Percentiles rank a stretch among this genome's conserved stretches.
These are phyloP conservation scores for Volvox carteri DNA, from an alignment of 163 green algal genomes.

Conservation along the genomic window DNA sequence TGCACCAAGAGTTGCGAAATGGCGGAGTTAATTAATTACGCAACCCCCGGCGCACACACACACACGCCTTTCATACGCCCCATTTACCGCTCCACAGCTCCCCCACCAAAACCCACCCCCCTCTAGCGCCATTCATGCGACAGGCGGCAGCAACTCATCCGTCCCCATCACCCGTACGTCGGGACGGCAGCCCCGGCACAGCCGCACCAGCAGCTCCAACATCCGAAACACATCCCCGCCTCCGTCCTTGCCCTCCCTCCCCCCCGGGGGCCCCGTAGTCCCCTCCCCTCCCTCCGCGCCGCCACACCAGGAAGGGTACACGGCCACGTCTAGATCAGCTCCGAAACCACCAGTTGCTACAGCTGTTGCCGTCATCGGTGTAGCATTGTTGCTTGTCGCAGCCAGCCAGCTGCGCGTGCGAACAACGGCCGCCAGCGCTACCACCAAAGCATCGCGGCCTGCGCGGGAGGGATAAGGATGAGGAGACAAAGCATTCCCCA, in stretches of 20 bases:
- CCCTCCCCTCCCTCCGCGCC: not conserved
- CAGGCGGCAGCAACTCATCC: not conserved
- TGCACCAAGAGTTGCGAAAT: too few species aligned
- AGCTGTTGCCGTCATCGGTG: not conserved
- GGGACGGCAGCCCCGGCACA: constrained; percentile 9
- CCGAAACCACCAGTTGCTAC: not conserved
- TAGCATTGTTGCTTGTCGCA: too few species aligned
- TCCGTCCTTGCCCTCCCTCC: not conserved
- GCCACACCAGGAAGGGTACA: not conserved
- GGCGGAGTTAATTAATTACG: too few species aligned
- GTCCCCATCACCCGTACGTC: constrained; percentile 5
- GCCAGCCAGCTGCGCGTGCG: constrained; percentile 19
- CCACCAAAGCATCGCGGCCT: constrained; percentile 15
- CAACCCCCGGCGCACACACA: too few species aligned
- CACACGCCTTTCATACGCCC: too few species aligned
- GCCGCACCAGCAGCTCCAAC: constrained; percentile 24
- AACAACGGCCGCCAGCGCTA: constrained; percentile 22
- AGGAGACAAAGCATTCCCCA: not conserved
- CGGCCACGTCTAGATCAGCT: constrained; percentile 1
- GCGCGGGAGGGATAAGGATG: not conserved
- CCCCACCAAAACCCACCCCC: too few species aligned
- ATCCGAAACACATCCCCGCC: not conserved
- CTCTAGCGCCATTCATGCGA: too few species aligned
- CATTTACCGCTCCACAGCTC: too few species aligned
- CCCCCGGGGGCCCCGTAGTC: not conserved